Evolutionary conservation across 345 rosid species (phyloP), one percentile per base, ranked within the genome.

Genomic region (Abelmoschus esculentus): DNA sequence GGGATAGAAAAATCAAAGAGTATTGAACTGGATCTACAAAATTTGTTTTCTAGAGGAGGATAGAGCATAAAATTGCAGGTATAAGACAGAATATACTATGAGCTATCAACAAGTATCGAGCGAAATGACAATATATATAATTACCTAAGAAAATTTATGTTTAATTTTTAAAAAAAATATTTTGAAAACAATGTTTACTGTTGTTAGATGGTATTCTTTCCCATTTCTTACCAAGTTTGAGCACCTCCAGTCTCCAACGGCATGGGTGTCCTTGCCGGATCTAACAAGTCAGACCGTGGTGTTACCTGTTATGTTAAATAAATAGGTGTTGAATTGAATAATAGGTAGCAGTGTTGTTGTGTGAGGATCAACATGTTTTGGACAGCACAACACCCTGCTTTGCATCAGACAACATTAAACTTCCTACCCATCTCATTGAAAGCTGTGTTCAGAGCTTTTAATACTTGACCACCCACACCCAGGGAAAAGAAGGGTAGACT

Each of bases 371-470:
- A 13, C 55, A 14, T n/a, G 55, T 46, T 18, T 8, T 32, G 46
- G 67, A 61, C 42, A 57, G 44, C 64, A 7, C 29, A 61, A 52
- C 56, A 4, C 29, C 58, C 63, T 19, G n/a, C 3, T 40, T 3
- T 5, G 52, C 74, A 56, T 17, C 80, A 73, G n/a, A 47, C 6
- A 47, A 47, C 52, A 47, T 47, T 47, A 47, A 47, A 47, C 15
- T 12, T 13, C 13, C 5, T 4, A 53, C 28, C 57, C 9, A 72
- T 79, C 78, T 32, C 81, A 78, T 78, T 75, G 62, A 75, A 66
- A 18, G 38, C 17, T 10, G 3, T 31, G 3, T 22, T 19, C 4
- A 54, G 4, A 3, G 5, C 7, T 5, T 2, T 55, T 55, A 22
- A 22, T 11, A 22, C 6, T 55, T 34, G 50, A 14, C 26, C 26